Conservation (phyloP, 345 rosid genomes). For the Toxicodendron radicans region DNA sequence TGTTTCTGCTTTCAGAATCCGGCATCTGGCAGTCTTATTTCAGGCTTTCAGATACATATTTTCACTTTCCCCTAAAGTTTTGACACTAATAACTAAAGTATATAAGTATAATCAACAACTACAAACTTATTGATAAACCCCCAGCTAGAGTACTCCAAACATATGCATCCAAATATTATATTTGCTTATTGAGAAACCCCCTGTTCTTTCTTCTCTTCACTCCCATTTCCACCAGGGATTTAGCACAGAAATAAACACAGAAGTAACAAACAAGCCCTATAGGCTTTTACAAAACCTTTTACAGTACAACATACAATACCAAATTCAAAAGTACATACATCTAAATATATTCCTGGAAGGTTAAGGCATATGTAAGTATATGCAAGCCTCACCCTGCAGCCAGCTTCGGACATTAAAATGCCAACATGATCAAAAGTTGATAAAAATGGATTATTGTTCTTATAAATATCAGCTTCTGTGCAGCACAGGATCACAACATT, state of each 20-base stretch:
- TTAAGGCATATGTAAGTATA: slow-evolving; percentile 28
- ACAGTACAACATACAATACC: slow-evolving; percentile 20
- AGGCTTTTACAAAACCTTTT: slow-evolving; percentile 21
- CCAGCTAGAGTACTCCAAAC: not conserved
- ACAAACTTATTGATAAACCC: too few relatives aligned
- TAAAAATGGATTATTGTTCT: slow-evolving; percentile 2
- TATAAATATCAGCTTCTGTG: slow-evolving; percentile 5
- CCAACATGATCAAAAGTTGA: slow-evolving; percentile 10
- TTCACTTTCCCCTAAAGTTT: slow-evolving; percentile 2
- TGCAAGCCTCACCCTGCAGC: slow-evolving; percentile 29
- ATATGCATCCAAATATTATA: slow-evolving; percentile 8
- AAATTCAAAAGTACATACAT: slow-evolving; percentile 18
- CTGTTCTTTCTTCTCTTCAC: slow-evolving; percentile 11
- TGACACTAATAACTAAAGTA: not conserved
- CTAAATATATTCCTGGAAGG: slow-evolving; percentile 12
- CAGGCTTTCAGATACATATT: not conserved
- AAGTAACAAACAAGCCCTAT: slow-evolving; percentile 19
- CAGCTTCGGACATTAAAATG: slow-evolving; percentile 8
- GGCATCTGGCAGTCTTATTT: slow-evolving; percentile 6
- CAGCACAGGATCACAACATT: not conserved
- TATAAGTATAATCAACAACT: slow-evolving; percentile 7
- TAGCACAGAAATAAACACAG: slow-evolving; percentile 15
- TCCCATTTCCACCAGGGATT: slow-evolving; percentile 14
- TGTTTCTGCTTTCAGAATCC: not conserved
- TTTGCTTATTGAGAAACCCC: not conserved